A percentile compares a stretch with the other conserved stretches of the same genome.
Evolutionary conservation across 2,329 filamentous ascomycete genomes (phyloP).

Genomic region (Sclerotinia glacialis): DNA sequence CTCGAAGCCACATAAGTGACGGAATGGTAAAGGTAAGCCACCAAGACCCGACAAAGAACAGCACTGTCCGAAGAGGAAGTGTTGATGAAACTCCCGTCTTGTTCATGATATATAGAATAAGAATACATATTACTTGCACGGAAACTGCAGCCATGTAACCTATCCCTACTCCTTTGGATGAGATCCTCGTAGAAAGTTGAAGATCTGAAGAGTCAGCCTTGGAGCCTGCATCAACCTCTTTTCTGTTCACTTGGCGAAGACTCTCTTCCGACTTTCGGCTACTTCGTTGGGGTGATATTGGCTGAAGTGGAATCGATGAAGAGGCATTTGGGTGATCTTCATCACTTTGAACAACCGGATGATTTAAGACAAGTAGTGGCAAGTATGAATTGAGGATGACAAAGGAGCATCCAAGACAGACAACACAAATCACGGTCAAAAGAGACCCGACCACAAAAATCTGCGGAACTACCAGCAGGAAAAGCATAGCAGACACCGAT

Average conservation of each 20-base stretch:
- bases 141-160: conserved; percentile 85
- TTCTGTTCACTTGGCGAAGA: background rate
- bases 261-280: conserved; percentile 6
- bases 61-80: conserved; percentile 80
- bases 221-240: background rate
- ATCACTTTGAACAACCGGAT: conserved; percentile 48
- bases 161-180: conserved; percentile 87
- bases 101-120: conserved; percentile 60
- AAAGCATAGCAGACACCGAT: conserved; percentile 79
- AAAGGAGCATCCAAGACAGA: conserved; percentile 89
- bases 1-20: conserved; percentile 79
- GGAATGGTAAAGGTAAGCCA: conserved; percentile 92
- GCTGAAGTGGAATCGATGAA: conserved; percentile 26
- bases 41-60: conserved; percentile 86
- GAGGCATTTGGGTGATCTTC: conserved; percentile 4
- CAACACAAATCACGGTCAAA: conserved; percentile 84
- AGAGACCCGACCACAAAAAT: conserved; percentile 77
- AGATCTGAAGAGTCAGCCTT: conserved; percentile 62
- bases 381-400: conserved; percentile 93
- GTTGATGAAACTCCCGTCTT: conserved; percentile 52
- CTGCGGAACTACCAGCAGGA: conserved; percentile 71
- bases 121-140: conserved; percentile 76
- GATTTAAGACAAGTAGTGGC: conserved; percentile 82
- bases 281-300: conserved; percentile 23
- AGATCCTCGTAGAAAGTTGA: conserved; percentile 81